Base-by-base conservation (phyloP, 192 early-diverging fungal species). In the Entophlyctis luteolus region DNA sequence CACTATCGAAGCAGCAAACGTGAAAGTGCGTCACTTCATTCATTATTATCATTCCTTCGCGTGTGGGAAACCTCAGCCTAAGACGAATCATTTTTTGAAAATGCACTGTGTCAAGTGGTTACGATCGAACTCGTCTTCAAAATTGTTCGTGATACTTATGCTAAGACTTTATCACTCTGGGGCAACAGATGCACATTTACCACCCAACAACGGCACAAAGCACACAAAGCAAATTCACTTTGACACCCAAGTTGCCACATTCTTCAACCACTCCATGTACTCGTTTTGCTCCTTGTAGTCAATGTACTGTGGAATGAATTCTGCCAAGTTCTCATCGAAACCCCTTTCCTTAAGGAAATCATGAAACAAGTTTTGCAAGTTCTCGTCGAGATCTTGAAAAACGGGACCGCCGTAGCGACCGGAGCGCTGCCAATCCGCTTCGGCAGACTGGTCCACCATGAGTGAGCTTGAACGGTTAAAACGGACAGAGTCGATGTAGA, bases 231-330 rank as follows among this genome's bases (percentile, higher is more conserved):
- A n/a, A n/a, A 20, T 68, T 77, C 77, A 86, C 62, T 75, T 75
- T 29, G 85, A 79, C 53, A 98, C 84, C 73, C 95, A 95, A 23
- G 79, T 76, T 62, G 85, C 86, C 57, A 96, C 86, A 34, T 86
- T 82, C 60, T 88, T 77, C 33, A 98, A 77, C 95, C 95, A 98
- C 67, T 81, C 72, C 14, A 84, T 71, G 75, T 98, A 98, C 83
- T 98, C 95, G 60, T 85, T 77, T 81, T 95, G 93, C 82, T 98
- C 95, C 86, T 96, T 98, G 81, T 83, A 84, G 29, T 94, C 92
- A 62, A 94, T 84, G 78, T 90, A 98, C 68, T 83, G 84, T 54
- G 91, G 87, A 50, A 98, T 84, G 73, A 96, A 95, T 71, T 86
- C 79, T 31, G 92, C 87, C 38, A 95, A 76, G 2, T 81, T 83